Evolutionary conservation across 176 grass and related monocot species (phyloP).

Genomic region (Triticum timopheevii): DNA sequence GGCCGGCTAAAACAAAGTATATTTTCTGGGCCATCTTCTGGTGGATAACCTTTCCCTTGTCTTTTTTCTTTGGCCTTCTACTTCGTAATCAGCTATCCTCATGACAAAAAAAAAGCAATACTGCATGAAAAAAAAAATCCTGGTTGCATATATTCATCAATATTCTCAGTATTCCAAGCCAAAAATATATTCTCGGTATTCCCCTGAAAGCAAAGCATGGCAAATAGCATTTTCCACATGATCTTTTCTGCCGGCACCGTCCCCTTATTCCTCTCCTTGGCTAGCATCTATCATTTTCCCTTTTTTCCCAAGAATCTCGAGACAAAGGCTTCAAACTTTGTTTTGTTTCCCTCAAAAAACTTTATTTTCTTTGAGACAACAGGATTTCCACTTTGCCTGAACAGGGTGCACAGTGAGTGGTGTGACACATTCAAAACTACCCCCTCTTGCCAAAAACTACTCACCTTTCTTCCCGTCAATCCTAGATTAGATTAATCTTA

Average conservation of each 20-base stretch:
- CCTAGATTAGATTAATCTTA: not conserved
- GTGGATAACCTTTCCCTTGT: not conserved
- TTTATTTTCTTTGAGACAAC: not conserved
- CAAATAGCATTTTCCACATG: not conserved
- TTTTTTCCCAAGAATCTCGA: not conserved
- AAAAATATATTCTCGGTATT: not conserved
- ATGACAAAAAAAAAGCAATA: not conserved
- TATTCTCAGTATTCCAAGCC: no score
- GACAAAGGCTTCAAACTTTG: no score
- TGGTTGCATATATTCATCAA: no score
- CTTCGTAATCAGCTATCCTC: no score
- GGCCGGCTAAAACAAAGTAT: no score
- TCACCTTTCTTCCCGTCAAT: not conserved
- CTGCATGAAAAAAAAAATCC: not conserved
- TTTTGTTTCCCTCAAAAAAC: no score
- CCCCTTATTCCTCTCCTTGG: not conserved
- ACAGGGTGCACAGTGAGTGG: not conserved
- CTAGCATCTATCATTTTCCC: not conserved
- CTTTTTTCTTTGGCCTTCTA: not conserved
- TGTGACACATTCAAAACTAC: not conserved
- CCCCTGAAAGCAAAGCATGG: not conserved
- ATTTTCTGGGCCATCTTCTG: not conserved
- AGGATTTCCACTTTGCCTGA: not conserved
- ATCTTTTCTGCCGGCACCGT: conserved; percentile 17
- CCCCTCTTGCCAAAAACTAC: conserved; percentile 6